Base-by-base conservation (phyloP, 768 basidiomycete species). In the Cystofilobasidium bisporidii region DNA sequence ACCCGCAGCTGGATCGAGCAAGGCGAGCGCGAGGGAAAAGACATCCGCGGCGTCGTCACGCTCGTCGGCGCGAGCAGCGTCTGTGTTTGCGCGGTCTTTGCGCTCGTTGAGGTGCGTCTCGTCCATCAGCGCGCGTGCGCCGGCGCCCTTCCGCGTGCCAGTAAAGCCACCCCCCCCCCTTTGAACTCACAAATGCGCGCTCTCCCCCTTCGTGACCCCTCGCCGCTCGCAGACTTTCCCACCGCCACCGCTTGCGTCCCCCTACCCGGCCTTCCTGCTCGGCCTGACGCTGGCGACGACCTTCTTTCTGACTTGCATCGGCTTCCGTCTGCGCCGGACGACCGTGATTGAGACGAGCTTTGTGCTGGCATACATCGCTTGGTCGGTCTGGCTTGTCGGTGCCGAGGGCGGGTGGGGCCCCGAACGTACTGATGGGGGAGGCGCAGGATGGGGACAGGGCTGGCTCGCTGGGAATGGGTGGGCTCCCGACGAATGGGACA, bases 311-410 rank as follows among this genome's bases (percentile, higher is more conserved):
- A 91, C 91, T 1, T 81, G 88, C 72, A 94, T 97, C 71, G 93
- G 93, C 9, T 93, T 97, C 76, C 85, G 84, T 11, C 77, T 92
- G 70, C 84, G 90, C 64, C 82, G 89, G 61, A 94, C 92, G 48
- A 94, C 94, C 73, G 87, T 94, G 59, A 87, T 96, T 64, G 93
- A 97, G 76, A 91, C 91, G 3, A 86, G 88, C 2, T 85, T 88
- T 58, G 83, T 97, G 32, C 86, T 89, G 3, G 80, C 93, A 32
- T 90, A 93, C 76, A 83, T 96, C 48, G 89, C 90, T 9, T 91
- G 89, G 76, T 90, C 90, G 71, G 83, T 92, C 40, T 92, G 91
- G 91, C 81, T 91, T 40, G 90, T 89, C 73, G 70, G 67, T 20
- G 65, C 63, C n/a, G 72, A 72, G 41, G 70, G 70, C 43, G 72